These are phyloP conservation scores for Daedaleopsis nitida DNA, from an alignment of 768 basidiomycete species.

Conservation along the genomic window DNA sequence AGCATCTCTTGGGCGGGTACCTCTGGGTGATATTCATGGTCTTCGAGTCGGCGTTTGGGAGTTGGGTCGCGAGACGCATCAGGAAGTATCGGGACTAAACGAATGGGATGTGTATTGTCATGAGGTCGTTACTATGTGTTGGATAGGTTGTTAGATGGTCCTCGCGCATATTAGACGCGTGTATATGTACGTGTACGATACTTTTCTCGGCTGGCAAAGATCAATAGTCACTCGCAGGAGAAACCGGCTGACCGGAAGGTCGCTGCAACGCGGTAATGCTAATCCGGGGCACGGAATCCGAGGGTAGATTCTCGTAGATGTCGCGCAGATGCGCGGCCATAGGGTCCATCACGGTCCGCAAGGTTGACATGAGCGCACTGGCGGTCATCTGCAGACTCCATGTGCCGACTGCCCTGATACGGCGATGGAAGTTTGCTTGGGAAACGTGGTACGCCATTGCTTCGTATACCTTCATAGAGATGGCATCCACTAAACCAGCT, in stretches of 20 bases:
- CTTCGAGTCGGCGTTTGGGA: slow-evolving; percentile 20
- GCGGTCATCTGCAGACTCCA: slow-evolving; percentile 97
- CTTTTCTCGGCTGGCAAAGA: neutral
- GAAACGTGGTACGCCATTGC: slow-evolving; percentile 95
- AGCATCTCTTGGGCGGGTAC: slow-evolving; percentile 25
- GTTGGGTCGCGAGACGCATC: slow-evolving; percentile 22
- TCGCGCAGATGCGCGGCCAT: slow-evolving; percentile 37
- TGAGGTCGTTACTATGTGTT: neutral
- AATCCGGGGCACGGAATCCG: neutral
- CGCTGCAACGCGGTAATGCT: neutral
- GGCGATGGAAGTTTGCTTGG: slow-evolving; percentile 84
- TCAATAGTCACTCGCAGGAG: neutral
- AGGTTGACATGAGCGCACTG: slow-evolving; percentile 76
- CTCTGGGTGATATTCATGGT: slow-evolving; percentile 29
- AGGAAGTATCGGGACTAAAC: slow-evolving; percentile 24
- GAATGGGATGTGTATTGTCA: neutral
- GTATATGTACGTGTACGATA: slow-evolving; percentile 1
- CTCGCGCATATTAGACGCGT: neutral
- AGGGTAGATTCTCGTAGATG: slow-evolving; percentile 27
- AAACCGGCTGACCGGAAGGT: neutral
- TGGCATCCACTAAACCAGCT: slow-evolving; percentile 86
- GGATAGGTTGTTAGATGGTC: neutral
- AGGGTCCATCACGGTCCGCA: slow-evolving; percentile 79
- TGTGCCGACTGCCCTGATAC: slow-evolving; percentile 85
- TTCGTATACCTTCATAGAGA: slow-evolving; percentile 88